Conservation (phyloP, 345 rosid species). For the Eucalyptus curtisii region DNA sequence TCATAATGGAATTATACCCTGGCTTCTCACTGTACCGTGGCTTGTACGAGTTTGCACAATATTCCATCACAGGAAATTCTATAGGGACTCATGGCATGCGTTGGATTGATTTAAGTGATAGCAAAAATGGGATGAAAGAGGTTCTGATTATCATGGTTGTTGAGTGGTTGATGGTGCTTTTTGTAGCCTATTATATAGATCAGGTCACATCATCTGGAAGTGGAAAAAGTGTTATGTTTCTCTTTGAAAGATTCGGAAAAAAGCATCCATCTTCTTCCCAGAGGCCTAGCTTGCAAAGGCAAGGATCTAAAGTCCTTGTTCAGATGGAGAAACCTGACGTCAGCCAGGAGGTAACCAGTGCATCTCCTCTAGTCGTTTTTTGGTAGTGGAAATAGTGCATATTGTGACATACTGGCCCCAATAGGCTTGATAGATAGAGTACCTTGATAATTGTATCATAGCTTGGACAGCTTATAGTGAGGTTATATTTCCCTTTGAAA, state of each 20-base stretch:
- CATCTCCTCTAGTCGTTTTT: neutral
- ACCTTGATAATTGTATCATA: neutral
- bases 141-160: slow-evolving; percentile 44
- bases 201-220: slow-evolving; percentile 39
- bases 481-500: neutral
- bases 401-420: neutral
- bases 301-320: slow-evolving; percentile 45
- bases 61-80: slow-evolving; percentile 28
- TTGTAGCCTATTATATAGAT: slow-evolving; percentile 61
- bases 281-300: slow-evolving; percentile 49
- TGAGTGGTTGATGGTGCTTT: slow-evolving; percentile 65
- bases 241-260: slow-evolving; percentile 27
- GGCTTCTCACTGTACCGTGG: slow-evolving; percentile 82
- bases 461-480: neutral
- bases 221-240: slow-evolving; percentile 37
- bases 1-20: slow-evolving; percentile 69
- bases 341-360: slow-evolving; percentile 47
- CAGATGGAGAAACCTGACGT: slow-evolving; percentile 76
- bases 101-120: slow-evolving; percentile 55
- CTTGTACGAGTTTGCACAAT: slow-evolving; percentile 63
- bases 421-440: neutral
- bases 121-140: slow-evolving; percentile 48
- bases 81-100: slow-evolving; percentile 58
- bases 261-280: slow-evolving; percentile 13
- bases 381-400: neutral